Percentiles rank a stretch among this genome's conserved stretches.
Evolutionary conservation across 768 basidiomycete species (phyloP).

Genomic region (Coprinellus micaceus): DNA sequence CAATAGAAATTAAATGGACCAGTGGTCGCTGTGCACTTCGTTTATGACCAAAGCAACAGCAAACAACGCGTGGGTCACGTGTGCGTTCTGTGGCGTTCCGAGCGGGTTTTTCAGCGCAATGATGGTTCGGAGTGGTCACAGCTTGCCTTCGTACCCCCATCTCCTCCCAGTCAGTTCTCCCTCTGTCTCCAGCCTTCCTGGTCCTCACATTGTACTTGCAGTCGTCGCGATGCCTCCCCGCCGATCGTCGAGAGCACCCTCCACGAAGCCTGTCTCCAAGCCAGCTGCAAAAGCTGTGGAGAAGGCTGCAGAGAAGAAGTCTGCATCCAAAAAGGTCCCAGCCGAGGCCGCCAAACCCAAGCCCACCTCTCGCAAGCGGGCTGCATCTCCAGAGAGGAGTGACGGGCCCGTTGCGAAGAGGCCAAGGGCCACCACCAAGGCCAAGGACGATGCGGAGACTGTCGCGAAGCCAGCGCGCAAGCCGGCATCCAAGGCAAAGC

Average conservation of each 20-base stretch:
- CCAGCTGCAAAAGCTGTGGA: conserved; percentile 27
- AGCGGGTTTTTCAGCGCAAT: conserved; percentile 14
- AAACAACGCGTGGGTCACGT: conserved; percentile 44
- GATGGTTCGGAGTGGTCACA: conserved; percentile 7
- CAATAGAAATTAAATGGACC: too few relatives aligned
- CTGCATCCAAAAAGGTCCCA: conserved; percentile 12
- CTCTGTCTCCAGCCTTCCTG: conserved; percentile 5
- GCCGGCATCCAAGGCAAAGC: conserved; percentile 1
- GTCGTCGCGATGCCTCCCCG: conserved; percentile 37
- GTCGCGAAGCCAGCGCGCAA: conserved; percentile 3
- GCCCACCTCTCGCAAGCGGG: conserved; percentile 43
- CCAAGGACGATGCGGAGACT: conserved; percentile 4
- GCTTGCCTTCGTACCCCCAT: conserved; percentile 18
- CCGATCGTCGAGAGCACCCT: conserved; percentile 51
- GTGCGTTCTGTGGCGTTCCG: conserved; percentile 16
- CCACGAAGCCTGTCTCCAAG: conserved; percentile 38
- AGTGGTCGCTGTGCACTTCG: too few relatives aligned
- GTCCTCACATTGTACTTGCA: not conserved
- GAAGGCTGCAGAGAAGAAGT: conserved; percentile 24
- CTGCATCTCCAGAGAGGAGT: conserved; percentile 44
- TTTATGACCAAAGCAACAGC: conserved; percentile 18
- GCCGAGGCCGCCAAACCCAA: conserved; percentile 21
- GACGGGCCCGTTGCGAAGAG: conserved; percentile 50
- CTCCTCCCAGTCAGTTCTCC: conserved; percentile 5
- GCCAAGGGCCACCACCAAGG: conserved; percentile 21